These are phyloP conservation scores for Aspergillus sclerotialis DNA, from an alignment of 2,329 filamentous ascomycete species.

Conservation along the genomic window DNA sequence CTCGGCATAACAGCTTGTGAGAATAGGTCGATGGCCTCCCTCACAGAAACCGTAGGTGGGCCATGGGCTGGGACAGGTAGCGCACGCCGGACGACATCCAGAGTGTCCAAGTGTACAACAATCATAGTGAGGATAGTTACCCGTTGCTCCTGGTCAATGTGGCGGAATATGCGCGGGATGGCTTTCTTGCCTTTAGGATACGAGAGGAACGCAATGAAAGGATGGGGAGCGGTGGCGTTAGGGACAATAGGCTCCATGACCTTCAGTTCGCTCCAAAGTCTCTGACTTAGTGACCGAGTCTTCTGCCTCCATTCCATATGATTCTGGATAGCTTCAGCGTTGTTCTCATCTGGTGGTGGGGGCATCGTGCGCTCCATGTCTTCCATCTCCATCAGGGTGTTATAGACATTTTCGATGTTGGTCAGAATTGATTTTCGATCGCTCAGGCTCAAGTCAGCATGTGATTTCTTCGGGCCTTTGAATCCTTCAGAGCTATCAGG, in stretches of 20 bases:
- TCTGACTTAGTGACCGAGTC: constrained; percentile 63
- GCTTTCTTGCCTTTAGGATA: constrained; percentile 95
- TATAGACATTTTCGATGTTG: constrained; percentile 85
- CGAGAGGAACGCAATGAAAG: constrained; percentile 92
- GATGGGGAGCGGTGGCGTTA: constrained; percentile 65
- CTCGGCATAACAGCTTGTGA: constrained; percentile 81
- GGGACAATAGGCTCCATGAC: constrained; percentile 84
- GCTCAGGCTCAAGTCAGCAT: constrained; percentile 50
- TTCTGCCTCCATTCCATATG: constrained; percentile 75
- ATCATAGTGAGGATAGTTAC: constrained; percentile 93
- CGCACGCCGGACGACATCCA: constrained; percentile 81
- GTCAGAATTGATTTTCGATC: constrained; percentile 77
- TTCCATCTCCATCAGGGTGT: constrained; percentile 84
- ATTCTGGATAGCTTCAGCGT: constrained; percentile 62
- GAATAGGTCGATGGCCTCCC: constrained; percentile 91
- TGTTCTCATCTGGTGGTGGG: constrained; percentile 56
- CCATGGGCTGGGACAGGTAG: constrained; percentile 66
- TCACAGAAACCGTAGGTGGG: constrained; percentile 66
- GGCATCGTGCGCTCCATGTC: constrained; percentile 82
- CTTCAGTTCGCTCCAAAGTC: constrained; percentile 80
- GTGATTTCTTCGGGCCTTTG: constrained; percentile 42
- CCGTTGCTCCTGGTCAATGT: constrained; percentile 85
- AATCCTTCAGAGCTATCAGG: constrained; percentile 60
- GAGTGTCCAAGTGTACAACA: constrained; percentile 80
- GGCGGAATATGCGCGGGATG: constrained; percentile 88